Conservation (phyloP, 768 basidiomycete genomes). For the Royoungia palumana region DNA sequence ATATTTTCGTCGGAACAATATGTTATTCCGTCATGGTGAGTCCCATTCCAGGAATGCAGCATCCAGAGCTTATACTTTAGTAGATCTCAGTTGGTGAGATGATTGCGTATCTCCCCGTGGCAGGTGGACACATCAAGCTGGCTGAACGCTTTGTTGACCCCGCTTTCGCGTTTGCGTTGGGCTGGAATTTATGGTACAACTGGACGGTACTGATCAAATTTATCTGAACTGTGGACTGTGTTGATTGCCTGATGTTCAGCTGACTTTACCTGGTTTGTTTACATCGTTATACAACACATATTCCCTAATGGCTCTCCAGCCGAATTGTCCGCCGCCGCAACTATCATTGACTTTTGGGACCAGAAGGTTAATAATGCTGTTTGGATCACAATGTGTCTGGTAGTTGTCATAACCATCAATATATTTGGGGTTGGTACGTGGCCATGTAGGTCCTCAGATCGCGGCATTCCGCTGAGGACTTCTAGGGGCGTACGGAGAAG, state of each 20-base stretch:
- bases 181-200: slow-evolving; percentile 38
- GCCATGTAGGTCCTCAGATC: neutral
- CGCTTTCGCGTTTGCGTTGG: slow-evolving; percentile 39
- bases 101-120: slow-evolving; percentile 42
- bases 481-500: slow-evolving; percentile 38
- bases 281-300: too few species aligned
- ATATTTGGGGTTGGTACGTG: slow-evolving; percentile 32
- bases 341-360: slow-evolving; percentile 47
- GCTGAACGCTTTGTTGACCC: slow-evolving; percentile 45
- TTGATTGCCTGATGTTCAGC: neutral
- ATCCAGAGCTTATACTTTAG: neutral
- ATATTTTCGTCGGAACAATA: slow-evolving; percentile 30
- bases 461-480: neutral
- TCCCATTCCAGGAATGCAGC: too few species aligned
- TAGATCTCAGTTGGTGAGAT: slow-evolving; percentile 37
- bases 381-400: slow-evolving; percentile 49
- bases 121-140: slow-evolving; percentile 43
- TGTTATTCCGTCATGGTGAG: slow-evolving; percentile 35
- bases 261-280: slow-evolving; percentile 17
- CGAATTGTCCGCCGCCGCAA: slow-evolving; percentile 45
- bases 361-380: slow-evolving; percentile 37
- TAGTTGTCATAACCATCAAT: slow-evolving; percentile 45
- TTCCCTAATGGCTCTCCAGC: slow-evolving; percentile 16
- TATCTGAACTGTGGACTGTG: slow-evolving; percentile 11
- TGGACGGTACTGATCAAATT: slow-evolving; percentile 25